These are phyloP conservation scores for Talaromyces sp. DNA, from an alignment of 2,329 filamentous ascomycete species.

Conservation along the genomic window DNA sequence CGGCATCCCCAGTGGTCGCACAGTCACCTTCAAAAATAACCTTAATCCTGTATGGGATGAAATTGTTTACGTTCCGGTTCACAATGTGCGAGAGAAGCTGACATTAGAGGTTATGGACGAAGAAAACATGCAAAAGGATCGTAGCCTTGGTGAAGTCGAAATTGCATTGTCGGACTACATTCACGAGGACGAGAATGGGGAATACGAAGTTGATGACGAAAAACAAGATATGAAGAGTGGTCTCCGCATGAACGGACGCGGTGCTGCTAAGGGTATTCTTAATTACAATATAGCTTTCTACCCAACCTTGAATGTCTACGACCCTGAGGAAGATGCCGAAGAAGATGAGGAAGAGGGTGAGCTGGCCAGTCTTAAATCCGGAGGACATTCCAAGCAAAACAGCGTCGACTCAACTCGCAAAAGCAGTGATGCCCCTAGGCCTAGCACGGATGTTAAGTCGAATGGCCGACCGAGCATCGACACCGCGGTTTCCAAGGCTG, in stretches of 20 bases:
- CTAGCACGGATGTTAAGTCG: constrained; percentile 17
- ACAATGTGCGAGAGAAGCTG: constrained; percentile 77
- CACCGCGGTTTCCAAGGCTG: constrained; percentile 33
- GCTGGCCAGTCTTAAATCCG: constrained; percentile 23
- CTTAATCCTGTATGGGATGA: constrained; percentile 95
- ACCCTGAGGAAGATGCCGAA: constrained; percentile 69
- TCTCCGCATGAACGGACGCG: constrained; percentile 66
- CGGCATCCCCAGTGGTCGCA: constrained; percentile 84
- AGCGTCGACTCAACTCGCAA: constrained; percentile 30
- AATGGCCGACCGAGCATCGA: constrained; percentile 34
- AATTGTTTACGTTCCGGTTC: constrained; percentile 87
- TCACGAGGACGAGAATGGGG: constrained; percentile 70
- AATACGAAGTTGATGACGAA: constrained; percentile 73
- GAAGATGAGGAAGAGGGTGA: constrained; percentile 48
- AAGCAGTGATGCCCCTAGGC: background rate
- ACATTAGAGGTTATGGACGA: constrained; percentile 95
- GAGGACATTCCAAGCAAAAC: constrained; percentile 22
- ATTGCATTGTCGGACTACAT: constrained; percentile 76
- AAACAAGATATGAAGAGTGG: constrained; percentile 66
- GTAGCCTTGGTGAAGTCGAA: constrained; percentile 78
- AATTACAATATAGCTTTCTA: constrained; percentile 86
- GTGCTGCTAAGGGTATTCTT: constrained; percentile 72
- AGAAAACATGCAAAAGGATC: constrained; percentile 86
- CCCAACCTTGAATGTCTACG: constrained; percentile 79
- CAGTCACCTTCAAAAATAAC: constrained; percentile 94